Evolutionary conservation across 495 filamentous ascomycete species (phyloP).

Genomic region (Aspergillus steynii): DNA sequence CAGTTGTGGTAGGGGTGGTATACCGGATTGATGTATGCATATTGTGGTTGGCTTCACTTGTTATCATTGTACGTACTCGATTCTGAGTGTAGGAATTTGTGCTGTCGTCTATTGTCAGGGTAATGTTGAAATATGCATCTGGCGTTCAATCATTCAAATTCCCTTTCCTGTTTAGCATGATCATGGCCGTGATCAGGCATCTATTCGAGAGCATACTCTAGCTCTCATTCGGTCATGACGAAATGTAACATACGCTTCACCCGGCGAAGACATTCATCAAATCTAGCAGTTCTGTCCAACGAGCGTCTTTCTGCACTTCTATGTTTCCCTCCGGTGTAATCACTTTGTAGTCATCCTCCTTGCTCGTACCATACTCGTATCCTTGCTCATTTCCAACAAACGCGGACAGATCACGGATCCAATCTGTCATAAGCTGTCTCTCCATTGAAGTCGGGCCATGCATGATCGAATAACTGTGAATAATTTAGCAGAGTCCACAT

Average conservation of each 20-base stretch:
- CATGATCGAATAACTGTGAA: conserved; percentile 27
- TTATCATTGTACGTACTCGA: too few relatives aligned
- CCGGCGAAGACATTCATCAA: conserved; percentile 18
- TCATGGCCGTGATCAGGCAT: too few relatives aligned
- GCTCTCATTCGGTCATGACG: too few relatives aligned
- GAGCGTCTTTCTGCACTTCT: conserved; percentile 23
- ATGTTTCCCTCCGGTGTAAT: conserved; percentile 23
- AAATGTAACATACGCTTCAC: not conserved
- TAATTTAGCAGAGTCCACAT: conserved; percentile 1
- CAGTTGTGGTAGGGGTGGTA: too few relatives aligned
- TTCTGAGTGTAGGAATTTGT: too few relatives aligned
- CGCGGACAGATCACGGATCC: conserved; percentile 27
- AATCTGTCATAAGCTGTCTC: conserved; percentile 23
- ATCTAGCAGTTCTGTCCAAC: conserved; percentile 20
- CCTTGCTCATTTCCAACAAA: conserved; percentile 24
- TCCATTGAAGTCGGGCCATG: conserved; percentile 25
- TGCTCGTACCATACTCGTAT: conserved; percentile 20
- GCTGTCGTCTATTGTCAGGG: too few relatives aligned
- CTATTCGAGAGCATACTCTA: too few relatives aligned
- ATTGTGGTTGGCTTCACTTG: too few relatives aligned
- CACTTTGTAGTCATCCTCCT: conserved; percentile 27
- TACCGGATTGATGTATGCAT: too few relatives aligned
- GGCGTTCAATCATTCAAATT: too few relatives aligned
- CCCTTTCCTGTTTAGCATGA: too few relatives aligned
- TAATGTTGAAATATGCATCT: too few relatives aligned